phyloP scores from a whole-genome alignment of 495 filamentous ascomycete species.

The Lophiostoma macrostomum region DNA sequence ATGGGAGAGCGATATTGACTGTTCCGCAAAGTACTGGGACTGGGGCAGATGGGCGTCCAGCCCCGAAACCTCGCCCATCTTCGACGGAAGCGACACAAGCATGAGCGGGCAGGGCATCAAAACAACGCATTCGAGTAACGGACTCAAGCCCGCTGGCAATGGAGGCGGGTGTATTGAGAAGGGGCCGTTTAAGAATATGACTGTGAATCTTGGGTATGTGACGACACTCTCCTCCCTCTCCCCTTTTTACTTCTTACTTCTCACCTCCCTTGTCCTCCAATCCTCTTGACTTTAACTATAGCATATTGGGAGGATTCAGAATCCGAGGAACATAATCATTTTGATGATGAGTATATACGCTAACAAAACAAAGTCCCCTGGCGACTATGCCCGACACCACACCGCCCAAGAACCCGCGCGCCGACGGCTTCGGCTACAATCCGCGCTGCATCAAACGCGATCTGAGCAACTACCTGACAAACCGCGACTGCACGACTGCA shows the following conservation, averaged over 20 bases:
- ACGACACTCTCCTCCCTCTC: constrained; percentile 13
- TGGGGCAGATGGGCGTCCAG: constrained; percentile 29
- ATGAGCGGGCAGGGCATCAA: constrained; percentile 28
- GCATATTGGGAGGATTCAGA: too few relatives aligned
- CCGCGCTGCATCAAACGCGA: constrained; percentile 32
- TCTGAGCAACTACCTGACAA: constrained; percentile 23
- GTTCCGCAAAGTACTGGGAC: constrained; percentile 29
- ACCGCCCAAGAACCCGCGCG: constrained; percentile 39
- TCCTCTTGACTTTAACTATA: too few relatives aligned
- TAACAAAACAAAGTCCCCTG: constrained; percentile 22
- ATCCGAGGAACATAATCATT: too few relatives aligned
- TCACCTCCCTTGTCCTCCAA: too few relatives aligned
- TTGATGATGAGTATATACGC: too few relatives aligned
- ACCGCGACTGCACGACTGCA: constrained; percentile 20
- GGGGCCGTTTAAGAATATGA: constrained; percentile 30
- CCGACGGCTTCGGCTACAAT: constrained; percentile 38
- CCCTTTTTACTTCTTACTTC: constrained; percentile 19
- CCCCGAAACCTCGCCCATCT: constrained; percentile 30
- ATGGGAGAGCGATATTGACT: not conserved
- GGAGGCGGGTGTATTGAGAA: constrained; percentile 29
- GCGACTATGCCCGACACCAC: constrained; percentile 39
- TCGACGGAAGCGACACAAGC: constrained; percentile 31
- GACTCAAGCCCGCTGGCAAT: constrained; percentile 22
- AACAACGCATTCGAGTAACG: constrained; percentile 18
- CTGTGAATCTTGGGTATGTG: constrained; percentile 36